phyloP scores from a whole-genome alignment of 2,329 filamentous ascomycete species.

The Xylariomycetidae sp. region DNA sequence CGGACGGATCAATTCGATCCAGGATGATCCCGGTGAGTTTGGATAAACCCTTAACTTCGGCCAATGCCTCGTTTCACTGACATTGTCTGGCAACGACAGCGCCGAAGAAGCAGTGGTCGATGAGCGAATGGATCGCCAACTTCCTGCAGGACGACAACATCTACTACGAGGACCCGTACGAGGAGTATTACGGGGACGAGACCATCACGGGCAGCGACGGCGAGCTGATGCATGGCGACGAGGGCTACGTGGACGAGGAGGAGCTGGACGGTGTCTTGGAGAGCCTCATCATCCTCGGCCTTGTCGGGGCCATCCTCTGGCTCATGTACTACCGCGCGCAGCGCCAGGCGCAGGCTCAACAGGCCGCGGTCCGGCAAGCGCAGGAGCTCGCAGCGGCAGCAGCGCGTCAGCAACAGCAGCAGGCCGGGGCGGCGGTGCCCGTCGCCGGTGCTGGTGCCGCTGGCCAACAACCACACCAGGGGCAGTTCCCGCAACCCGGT shows the following conservation, averaged over 20 bases:
- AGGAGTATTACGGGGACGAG: slow-evolving; percentile 49
- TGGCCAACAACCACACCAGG: slow-evolving; percentile 12
- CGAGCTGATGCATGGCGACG: slow-evolving; percentile 48
- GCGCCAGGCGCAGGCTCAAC: too few relatives aligned
- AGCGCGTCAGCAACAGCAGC: slow-evolving; percentile 9
- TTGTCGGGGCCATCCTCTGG: slow-evolving; percentile 68
- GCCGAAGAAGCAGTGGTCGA: slow-evolving; percentile 65
- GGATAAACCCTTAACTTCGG: too few relatives aligned
- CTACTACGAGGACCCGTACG: slow-evolving; percentile 52
- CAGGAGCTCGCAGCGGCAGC: slow-evolving; percentile 23
- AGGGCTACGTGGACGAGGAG: slow-evolving; percentile 52
- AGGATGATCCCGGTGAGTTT: slow-evolving; percentile 75
- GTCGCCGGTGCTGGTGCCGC: slow-evolving; percentile 11
- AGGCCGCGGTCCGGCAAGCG: slow-evolving; percentile 44
- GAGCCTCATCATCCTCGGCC: slow-evolving; percentile 72
- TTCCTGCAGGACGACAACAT: slow-evolving; percentile 71
- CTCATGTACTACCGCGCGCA: slow-evolving; percentile 78
- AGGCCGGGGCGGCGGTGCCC: not conserved
- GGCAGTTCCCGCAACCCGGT: slow-evolving; percentile 22
- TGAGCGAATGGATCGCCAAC: slow-evolving; percentile 80
- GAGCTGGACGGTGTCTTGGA: slow-evolving; percentile 78
- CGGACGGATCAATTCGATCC: slow-evolving; percentile 87
- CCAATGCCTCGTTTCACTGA: too few relatives aligned
- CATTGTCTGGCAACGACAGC: too few relatives aligned
- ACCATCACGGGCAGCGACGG: slow-evolving; percentile 50